These are phyloP conservation scores for Colletotrichum sp. DNA, from an alignment of 2,329 filamentous ascomycete species.

Conservation along the genomic window DNA sequence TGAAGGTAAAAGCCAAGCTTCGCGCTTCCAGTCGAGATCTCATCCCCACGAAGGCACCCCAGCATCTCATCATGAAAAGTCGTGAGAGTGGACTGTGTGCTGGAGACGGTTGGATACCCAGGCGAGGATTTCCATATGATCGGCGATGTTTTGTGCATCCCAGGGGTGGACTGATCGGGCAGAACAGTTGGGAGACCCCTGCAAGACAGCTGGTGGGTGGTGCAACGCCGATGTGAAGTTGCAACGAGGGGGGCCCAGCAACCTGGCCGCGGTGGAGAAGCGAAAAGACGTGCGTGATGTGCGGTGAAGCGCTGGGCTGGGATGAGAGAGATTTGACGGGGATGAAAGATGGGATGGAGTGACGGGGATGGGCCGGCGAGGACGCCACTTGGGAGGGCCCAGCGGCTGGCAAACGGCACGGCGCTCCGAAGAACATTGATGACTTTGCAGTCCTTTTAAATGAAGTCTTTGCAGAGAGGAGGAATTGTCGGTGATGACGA, in stretches of 20 bases:
- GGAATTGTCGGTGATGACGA: neutral
- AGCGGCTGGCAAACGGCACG: conserved; percentile 1
- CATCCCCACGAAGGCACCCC: conserved; percentile 7
- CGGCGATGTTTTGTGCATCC: neutral
- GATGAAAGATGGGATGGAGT: neutral
- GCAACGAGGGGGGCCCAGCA: neutral
- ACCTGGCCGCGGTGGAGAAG: neutral
- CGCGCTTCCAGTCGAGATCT: neutral
- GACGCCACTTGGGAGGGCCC: neutral
- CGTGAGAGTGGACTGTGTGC: neutral
- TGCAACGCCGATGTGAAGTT: neutral
- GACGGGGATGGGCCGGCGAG: neutral
- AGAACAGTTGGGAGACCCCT: neutral
- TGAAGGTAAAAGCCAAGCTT: conserved; percentile 5
- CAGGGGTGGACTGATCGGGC: neutral
- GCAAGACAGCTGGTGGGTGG: neutral
- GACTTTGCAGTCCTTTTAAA: neutral
- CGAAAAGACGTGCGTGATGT: conserved; percentile 1
- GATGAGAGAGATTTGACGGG: conserved; percentile 2
- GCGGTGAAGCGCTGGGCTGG: conserved; percentile 11
- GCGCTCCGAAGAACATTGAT: neutral
- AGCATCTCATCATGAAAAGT: neutral
- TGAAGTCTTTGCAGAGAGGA: neutral
- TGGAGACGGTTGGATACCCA: neutral
- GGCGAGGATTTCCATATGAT: conserved; percentile 14